Percentiles rank a stretch among this genome's conserved stretches.
These are phyloP conservation scores for Liriodendron chinense DNA, from an alignment of 164 flowering plant genomes.

Conservation along the genomic window DNA sequence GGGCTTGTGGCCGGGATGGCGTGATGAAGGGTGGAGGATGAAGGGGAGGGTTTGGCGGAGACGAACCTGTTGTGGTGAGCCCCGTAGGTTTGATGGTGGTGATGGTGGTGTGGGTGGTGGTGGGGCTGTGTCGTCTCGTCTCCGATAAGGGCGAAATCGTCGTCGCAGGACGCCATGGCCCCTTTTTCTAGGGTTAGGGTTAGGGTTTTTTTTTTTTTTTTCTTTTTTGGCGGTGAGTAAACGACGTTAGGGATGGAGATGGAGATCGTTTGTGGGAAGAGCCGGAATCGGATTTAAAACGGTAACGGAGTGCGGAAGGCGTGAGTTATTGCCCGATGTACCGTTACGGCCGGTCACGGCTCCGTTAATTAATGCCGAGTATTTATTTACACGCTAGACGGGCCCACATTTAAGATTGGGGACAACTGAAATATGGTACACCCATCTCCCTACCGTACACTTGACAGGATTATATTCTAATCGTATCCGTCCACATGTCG, in stretches of 20 bases:
- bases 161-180: constrained; percentile 40
- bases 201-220: constrained; percentile 13
- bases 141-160: constrained; percentile 31
- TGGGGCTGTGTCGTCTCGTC: constrained; percentile 13
- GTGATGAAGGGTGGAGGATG: constrained; percentile 1
- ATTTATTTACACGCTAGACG: constrained; percentile 12
- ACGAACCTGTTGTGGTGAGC: constrained; percentile 13
- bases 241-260: constrained; percentile 47
- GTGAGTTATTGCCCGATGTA: constrained; percentile 22
- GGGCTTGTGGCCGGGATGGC: constrained; percentile 11
- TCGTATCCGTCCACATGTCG: no score
- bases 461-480: no score
- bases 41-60: constrained; percentile 4
- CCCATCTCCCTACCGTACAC: no score
- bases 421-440: neutral
- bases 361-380: constrained; percentile 33
- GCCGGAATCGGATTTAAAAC: constrained; percentile 7
- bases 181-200: constrained; percentile 3
- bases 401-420: constrained; percentile 8
- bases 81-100: constrained; percentile 15
- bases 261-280: constrained; percentile 15
- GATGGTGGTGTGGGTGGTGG: constrained; percentile 16
- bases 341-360: constrained; percentile 47
- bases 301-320: constrained; percentile 30
- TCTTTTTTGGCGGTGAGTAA: constrained; percentile 15